Conservation (phyloP, 1,139 yeast species). For the Geotrichum macrosporum region DNA sequence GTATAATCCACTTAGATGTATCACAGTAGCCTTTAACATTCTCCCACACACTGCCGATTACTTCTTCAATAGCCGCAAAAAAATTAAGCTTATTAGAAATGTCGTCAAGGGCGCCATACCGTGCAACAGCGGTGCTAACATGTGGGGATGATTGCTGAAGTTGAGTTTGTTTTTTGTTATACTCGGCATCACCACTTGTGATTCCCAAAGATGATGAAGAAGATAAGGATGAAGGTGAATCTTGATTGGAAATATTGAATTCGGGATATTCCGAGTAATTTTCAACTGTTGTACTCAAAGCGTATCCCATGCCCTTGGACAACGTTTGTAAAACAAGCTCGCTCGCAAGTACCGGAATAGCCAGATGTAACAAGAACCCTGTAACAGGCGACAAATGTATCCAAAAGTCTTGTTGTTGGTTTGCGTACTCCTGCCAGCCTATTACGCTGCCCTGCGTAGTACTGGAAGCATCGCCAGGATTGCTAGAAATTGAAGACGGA, state of each 20-base stretch:
- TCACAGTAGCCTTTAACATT: background rate
- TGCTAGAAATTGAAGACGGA: background rate
- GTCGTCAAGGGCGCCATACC: constrained; percentile 3
- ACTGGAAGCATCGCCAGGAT: no score
- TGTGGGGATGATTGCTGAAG: no score
- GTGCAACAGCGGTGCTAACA: no score
- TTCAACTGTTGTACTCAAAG: background rate
- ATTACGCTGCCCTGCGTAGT: no score
- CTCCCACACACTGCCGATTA: constrained; percentile 5
- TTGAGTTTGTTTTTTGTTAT: no score
- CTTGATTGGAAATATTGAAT: background rate
- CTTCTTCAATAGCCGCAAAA: constrained; percentile 1
- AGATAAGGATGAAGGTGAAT: background rate
- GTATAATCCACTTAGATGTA: constrained; percentile 1
- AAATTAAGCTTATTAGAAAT: background rate
- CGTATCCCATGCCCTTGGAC: background rate
- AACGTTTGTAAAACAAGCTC: constrained; percentile 10
- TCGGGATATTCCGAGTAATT: constrained; percentile 1
- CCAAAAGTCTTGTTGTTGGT: background rate
- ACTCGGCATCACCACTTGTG: no score
- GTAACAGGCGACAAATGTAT: constrained; percentile 11
- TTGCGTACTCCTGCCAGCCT: background rate
- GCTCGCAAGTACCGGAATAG: constrained; percentile 6
- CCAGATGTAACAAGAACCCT: constrained; percentile 2
- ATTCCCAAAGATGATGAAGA: background rate